Conservation (phyloP, 805 yeast species). For the Nadsonia fulvescens region DNA sequence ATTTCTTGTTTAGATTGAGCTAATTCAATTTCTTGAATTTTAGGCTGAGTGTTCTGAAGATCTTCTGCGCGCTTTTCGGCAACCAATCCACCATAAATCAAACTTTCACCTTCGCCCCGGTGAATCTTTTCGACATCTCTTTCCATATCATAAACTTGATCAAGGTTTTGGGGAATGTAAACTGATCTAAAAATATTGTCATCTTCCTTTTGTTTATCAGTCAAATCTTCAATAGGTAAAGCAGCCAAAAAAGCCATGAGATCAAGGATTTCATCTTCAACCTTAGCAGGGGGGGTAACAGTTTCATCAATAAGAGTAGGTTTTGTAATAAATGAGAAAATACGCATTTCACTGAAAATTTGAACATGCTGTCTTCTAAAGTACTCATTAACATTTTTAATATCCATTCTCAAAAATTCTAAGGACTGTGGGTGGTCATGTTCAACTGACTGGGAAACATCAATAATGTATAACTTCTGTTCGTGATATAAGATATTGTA, state of each 20-base stretch:
- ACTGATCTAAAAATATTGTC: constrained; percentile 80
- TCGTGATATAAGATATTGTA: constrained; percentile 76
- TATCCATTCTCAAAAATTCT: constrained; percentile 93
- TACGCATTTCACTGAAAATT: constrained; percentile 62
- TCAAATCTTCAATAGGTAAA: constrained; percentile 13
- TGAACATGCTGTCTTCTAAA: constrained; percentile 58
- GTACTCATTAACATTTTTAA: constrained; percentile 83
- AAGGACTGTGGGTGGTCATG: constrained; percentile 95
- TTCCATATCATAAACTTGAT: constrained; percentile 35
- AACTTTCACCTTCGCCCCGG: constrained; percentile 64
- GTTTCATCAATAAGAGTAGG: constrained; percentile 18
- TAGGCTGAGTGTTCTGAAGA: constrained; percentile 13
- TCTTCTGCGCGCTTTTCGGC: constrained; percentile 10
- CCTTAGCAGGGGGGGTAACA: constrained; percentile 15
- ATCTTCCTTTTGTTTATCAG: constrained; percentile 34
- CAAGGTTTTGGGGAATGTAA: constrained; percentile 54
- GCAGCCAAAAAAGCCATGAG: constrained; percentile 12
- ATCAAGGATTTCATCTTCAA: constrained; percentile 17
- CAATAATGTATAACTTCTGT: constrained; percentile 66
- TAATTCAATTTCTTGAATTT: constrained; percentile 10
- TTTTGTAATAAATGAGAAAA: constrained; percentile 53
- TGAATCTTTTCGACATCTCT: constrained; percentile 58
- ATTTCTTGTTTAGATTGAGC: too few species aligned
- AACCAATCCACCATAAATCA: constrained; percentile 27
- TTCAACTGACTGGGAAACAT: constrained; percentile 94